Evolutionary conservation across 805 yeast genomes (phyloP).

Genomic region (Zygosaccharomyces siamensis): DNA sequence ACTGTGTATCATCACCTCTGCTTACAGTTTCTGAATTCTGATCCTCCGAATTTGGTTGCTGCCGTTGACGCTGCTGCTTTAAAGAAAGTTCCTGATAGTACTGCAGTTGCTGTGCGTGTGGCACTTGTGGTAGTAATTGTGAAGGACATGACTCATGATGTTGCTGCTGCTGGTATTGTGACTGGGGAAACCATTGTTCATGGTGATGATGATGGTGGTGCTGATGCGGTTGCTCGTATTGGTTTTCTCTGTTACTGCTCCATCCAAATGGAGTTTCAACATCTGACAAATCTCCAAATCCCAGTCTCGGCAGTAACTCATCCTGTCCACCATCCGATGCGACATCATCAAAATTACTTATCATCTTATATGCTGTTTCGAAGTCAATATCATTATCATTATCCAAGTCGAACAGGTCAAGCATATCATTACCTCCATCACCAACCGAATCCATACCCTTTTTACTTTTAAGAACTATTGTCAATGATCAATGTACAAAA

Average conservation of each 20-base stretch:
- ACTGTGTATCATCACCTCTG: neutral
- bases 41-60: neutral
- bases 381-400: slow-evolving; percentile 32
- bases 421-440: slow-evolving; percentile 8
- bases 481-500: neutral
- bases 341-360: slow-evolving; percentile 22
- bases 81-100: neutral
- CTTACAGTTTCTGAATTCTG: neutral
- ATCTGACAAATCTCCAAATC: slow-evolving; percentile 3
- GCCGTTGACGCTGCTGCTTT: neutral
- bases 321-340: slow-evolving; percentile 8
- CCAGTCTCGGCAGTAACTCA: slow-evolving; percentile 8
- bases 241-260: neutral
- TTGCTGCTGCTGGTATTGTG: neutral
- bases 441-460: slow-evolving; percentile 8
- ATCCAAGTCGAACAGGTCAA: slow-evolving; percentile 28
- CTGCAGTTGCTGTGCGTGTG: neutral
- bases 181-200: neutral
- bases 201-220: neutral
- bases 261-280: neutral
- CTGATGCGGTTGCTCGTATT: neutral
- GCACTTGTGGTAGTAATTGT: neutral
- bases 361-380: slow-evolving; percentile 34
- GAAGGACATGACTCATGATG: no score
- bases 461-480: neutral